Base-by-base conservation (phyloP, 73 alveolate species). In the Diophrys sp. region DNA sequence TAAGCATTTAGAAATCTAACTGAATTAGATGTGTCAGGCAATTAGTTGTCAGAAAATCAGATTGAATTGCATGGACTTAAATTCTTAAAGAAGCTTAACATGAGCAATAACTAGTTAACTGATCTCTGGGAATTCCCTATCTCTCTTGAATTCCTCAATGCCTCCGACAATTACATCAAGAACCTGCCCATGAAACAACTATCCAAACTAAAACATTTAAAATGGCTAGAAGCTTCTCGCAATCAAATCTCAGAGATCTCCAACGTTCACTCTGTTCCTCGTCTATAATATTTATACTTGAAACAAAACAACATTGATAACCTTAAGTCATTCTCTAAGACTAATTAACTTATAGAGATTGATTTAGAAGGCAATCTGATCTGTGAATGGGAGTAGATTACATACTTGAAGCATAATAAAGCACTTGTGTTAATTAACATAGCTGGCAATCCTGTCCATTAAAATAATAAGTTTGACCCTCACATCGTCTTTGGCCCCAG, bases 1-100 rank as follows among this genome's bases (percentile, higher is more conserved):
- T 62, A 67, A 23, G n/a, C 30, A 14, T 78, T 78, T 30, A 78
- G 67, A 69, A 78, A 78, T 69, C 28, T 78, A 34, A 69, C 79
- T 18, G 87, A 78, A 23, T 30, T 78, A 1, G 87, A 78, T 33
- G 73, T 78, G 23, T 57, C 79, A 67, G 87, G 87, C 29, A 78
- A 78, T 78, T 32, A 57, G 1, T 56, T 78, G 0, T 24, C 33
- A 23, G 28, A 18, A 23, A 77, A 78, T 2, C 31, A 57, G 0
- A 14, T 8, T 1, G 87, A 78, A 30, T 33, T 78, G 67, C 67
- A 56, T 26, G 5, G 27, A 24, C 79, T 78, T 14, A 31, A 78
- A 33, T 78, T 78, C 31, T 69, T 78, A 14, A 78, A 69, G 75
- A 78, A 78, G 56, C 79, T 78, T 29, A 78, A 78, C 34, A 54